Evolutionary conservation across 768 basidiomycete species (phyloP), one percentile per base, ranked within the genome.

Genomic region (Tephrocybe sp.): DNA sequence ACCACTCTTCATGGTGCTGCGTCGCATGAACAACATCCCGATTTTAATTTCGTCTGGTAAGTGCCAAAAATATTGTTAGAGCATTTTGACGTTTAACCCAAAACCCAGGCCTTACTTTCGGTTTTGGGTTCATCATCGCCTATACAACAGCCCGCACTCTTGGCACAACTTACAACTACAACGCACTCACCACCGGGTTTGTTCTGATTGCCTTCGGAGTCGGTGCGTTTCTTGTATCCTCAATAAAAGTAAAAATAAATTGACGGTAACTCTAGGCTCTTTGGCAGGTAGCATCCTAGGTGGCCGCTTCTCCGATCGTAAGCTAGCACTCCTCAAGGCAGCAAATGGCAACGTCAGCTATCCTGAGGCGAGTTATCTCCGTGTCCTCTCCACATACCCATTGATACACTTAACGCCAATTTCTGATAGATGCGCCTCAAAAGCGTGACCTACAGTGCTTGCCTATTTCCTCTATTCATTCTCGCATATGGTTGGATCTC

Each of bases 131-230:
- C 65, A 73, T 80, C 39, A 74, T 94, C 35, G 70, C 80, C 2
- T 95, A 92, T 63, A 89, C 89, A 0, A 82, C 82, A 12, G 76
- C 89, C 6, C 76, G 87, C 52, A 91, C 88, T 1, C 74, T 95
- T 12, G 76, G 72, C 8, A 63, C 67, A 23, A 65, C 73, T 2
- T 95, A 95, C 59, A 62, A 74, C 22, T 92, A 86, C 64, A 71
- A 79, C 39, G 72, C 92, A 0, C 70, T 94, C 4, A 72, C 82
- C 38, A 82, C 88, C 42, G 93, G 93, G 3, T 65, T 93, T 23
- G 82, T 92, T 8, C 77, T 93, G 4, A 76, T 97, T 6, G 68
- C 86, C 0, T 88, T 83, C 58, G 92, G 92, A 41, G 55, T 78
- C 13, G 87, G 88, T 83, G 50, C 33, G 76, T 61, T 7, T 51